A percentile compares a stretch with the other conserved stretches of the same genome.
phyloP scores from a whole-genome alignment of 257 asterid genomes.

The Primulina tabacum region DNA sequence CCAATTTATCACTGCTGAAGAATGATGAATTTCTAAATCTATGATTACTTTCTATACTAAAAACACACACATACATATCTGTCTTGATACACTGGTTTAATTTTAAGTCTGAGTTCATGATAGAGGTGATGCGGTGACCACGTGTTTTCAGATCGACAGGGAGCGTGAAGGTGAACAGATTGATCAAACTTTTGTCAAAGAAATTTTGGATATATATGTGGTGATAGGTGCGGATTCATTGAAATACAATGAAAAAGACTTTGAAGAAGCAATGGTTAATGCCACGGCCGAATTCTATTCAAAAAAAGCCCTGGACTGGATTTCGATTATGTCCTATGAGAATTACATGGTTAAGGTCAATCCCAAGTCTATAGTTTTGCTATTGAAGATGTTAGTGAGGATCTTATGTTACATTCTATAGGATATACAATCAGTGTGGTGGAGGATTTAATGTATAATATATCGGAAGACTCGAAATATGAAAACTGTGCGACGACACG shows the following conservation, averaged over 20 bases:
- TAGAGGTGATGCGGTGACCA: background rate
- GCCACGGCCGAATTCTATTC: slow-evolving; percentile 40
- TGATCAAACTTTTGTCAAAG: slow-evolving; percentile 30
- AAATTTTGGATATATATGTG: slow-evolving; percentile 35
- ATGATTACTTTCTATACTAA: background rate
- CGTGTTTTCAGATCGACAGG: slow-evolving; percentile 30
- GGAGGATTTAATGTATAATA: background rate
- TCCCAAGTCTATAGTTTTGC: background rate
- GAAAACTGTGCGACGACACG: background rate
- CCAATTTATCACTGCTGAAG: background rate
- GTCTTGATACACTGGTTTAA: background rate
- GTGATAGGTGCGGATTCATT: slow-evolving; percentile 29
- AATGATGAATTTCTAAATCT: background rate
- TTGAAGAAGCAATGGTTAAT: slow-evolving; percentile 37
- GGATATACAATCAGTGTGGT: background rate
- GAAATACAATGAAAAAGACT: slow-evolving; percentile 30
- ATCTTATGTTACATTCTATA: background rate
- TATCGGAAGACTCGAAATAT: background rate
- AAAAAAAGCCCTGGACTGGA: slow-evolving; percentile 31
- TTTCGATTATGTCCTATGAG: slow-evolving; percentile 22
- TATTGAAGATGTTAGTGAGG: background rate
- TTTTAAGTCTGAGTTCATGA: background rate
- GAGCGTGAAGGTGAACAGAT: slow-evolving; percentile 38
- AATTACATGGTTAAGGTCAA: slow-evolving; percentile 39
- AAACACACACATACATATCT: no score